Conservation (phyloP, 768 basidiomycete genomes). For the Kwoniella sp. region DNA sequence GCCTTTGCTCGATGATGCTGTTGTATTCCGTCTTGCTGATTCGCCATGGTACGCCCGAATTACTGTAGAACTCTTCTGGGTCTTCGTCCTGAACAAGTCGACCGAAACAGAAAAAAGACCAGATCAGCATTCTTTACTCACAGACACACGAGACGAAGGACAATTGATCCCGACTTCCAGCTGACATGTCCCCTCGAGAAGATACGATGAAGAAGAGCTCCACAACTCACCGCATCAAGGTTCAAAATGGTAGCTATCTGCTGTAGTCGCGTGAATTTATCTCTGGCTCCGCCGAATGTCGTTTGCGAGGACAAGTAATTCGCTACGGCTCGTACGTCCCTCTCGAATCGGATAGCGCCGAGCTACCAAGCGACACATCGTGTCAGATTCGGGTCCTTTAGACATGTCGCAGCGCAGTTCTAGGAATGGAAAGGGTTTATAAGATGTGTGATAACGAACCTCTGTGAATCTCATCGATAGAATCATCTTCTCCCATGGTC, state of each 20-base stretch:
- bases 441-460: conserved; percentile 64
- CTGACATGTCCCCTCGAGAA: too few species aligned
- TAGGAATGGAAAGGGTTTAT: too few species aligned
- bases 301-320: conserved; percentile 85
- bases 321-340: conserved; percentile 80
- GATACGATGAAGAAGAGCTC: too few species aligned
- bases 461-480: conserved; percentile 82
- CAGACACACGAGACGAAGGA: too few species aligned
- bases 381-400: too few species aligned
- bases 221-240: conserved; percentile 63
- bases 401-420: too few species aligned
- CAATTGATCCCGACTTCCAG: too few species aligned
- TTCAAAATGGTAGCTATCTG: conserved; percentile 92
- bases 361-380: conserved; percentile 61
- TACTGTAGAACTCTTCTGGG: conserved; percentile 89
- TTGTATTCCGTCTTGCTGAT: conserved; percentile 44
- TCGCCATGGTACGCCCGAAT: conserved; percentile 70
- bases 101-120: too few species aligned
- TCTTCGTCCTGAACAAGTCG: conserved; percentile 77
- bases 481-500: conserved; percentile 92
- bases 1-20: conserved; percentile 39
- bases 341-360: conserved; percentile 92
- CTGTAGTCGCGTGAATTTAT: conserved; percentile 87
- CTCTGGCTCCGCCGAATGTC: conserved; percentile 82
- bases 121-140: conserved; percentile 1